Conservation (phyloP, 164 flowering plant species). For the Protea cynaroides region DNA sequence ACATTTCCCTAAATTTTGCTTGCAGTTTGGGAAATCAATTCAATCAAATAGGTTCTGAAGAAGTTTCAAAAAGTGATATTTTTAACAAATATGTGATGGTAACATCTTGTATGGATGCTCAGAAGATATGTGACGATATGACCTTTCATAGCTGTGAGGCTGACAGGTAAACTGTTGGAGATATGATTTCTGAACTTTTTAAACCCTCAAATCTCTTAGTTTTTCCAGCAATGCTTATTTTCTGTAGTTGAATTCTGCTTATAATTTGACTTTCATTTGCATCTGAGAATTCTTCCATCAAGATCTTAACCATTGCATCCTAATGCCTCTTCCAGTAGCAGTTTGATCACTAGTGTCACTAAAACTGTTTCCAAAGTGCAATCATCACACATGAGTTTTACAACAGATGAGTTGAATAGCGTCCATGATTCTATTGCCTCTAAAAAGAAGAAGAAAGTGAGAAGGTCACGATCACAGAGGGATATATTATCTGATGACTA, state of each 20-base stretch:
- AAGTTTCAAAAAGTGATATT: conserved; percentile 14
- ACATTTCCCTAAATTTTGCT: not conserved
- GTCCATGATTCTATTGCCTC: conserved; percentile 1
- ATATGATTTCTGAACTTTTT: no score
- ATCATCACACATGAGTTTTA: conserved; percentile 6
- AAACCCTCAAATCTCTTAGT: not conserved
- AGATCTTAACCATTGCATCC: not conserved
- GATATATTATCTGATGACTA: conserved; percentile 15
- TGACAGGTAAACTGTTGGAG: conserved; percentile 10
- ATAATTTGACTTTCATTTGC: no score
- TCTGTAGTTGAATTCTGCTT: not conserved
- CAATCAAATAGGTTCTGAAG: conserved; percentile 19
- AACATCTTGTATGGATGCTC: conserved; percentile 1
- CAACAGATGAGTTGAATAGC: conserved; percentile 16
- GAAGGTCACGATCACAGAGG: conserved; percentile 22
- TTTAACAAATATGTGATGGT: conserved; percentile 1
- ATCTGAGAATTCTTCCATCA: not conserved
- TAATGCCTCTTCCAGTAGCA: conserved; percentile 11
- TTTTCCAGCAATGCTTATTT: not conserved
- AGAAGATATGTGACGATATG: not conserved
- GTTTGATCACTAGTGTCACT: conserved; percentile 18
- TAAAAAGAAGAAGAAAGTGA: conserved; percentile 46
- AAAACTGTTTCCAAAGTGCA: conserved; percentile 18
- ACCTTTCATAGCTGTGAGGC: conserved; percentile 1
- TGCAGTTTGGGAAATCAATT: conserved; percentile 11